Percentiles rank a stretch among this genome's conserved stretches.
These are phyloP conservation scores for Stemphylium lycopersici DNA, from an alignment of 2,329 filamentous ascomycete genomes.

Conservation along the genomic window DNA sequence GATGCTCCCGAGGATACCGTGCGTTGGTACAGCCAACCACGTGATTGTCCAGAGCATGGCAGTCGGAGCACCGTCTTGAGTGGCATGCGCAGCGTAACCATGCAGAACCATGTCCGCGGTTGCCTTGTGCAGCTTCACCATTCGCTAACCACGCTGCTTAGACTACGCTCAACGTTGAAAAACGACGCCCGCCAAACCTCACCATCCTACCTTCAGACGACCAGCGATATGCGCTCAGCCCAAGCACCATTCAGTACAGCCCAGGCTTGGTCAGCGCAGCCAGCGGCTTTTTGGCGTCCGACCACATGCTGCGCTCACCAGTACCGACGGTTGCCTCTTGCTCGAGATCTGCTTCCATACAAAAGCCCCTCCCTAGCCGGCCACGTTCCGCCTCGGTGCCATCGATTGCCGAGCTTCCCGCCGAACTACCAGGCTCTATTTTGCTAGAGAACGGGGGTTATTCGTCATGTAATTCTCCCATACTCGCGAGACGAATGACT, in stretches of 20 bases:
- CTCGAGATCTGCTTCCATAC: constrained; percentile 35
- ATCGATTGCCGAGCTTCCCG: constrained; percentile 45
- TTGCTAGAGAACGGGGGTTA: constrained; percentile 45
- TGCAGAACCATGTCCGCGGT: constrained; percentile 23
- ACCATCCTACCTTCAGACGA: constrained; percentile 35
- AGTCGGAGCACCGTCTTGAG: background rate
- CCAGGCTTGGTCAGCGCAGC: constrained; percentile 35
- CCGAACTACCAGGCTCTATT: constrained; percentile 37
- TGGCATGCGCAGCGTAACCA: constrained; percentile 29
- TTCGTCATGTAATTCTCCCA: constrained; percentile 23
- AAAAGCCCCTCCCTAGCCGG: constrained; percentile 46
- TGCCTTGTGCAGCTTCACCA: constrained; percentile 39
- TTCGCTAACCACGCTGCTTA: constrained; percentile 40
- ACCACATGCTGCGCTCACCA: constrained; percentile 52
- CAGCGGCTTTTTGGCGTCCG: constrained; percentile 50
- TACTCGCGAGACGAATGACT: constrained; percentile 16
- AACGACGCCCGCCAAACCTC: constrained; percentile 40
- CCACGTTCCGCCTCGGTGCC: constrained; percentile 51
- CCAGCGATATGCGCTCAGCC: constrained; percentile 27
- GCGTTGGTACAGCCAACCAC: constrained; percentile 43
- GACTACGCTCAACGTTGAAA: constrained; percentile 28
- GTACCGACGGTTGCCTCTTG: constrained; percentile 39
- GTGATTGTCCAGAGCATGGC: constrained; percentile 40
- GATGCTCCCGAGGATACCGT: constrained; percentile 16
- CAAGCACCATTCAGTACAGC: constrained; percentile 39